Conservation (phyloP, 1,284 basidiomycete species). For the Ustilago lituana region DNA sequence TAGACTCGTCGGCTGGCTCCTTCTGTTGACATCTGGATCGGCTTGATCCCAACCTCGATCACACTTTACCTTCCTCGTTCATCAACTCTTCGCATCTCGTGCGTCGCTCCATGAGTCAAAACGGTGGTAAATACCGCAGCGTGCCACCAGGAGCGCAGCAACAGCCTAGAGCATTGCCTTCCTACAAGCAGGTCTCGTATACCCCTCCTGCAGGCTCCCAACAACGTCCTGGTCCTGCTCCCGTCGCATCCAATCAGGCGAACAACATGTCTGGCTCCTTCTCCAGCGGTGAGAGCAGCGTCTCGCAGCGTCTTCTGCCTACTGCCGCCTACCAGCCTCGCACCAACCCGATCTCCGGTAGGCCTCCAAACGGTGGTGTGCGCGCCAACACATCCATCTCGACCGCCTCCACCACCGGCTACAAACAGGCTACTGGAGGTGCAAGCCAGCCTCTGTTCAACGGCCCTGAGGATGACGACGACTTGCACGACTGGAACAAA, state of each 20-base stretch:
- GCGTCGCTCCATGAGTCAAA: slow-evolving; percentile 15
- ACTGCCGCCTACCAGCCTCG: slow-evolving; percentile 12
- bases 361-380: not conserved
- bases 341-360: not conserved
- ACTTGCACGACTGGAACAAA: slow-evolving; percentile 52
- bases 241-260: slow-evolving; percentile 7
- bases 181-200: slow-evolving; percentile 39
- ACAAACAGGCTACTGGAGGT: slow-evolving; percentile 28
- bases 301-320: slow-evolving; percentile 25
- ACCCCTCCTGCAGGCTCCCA: slow-evolving; percentile 14
- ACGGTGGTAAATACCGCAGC: slow-evolving; percentile 16
- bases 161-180: slow-evolving; percentile 17
- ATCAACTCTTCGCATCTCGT: too few relatives aligned
- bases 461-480: slow-evolving; percentile 52
- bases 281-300: slow-evolving; percentile 37
- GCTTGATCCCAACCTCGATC: too few relatives aligned
- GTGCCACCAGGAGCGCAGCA: slow-evolving; percentile 16
- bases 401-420: slow-evolving; percentile 13
- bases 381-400: slow-evolving; percentile 17
- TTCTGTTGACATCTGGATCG: too few relatives aligned
- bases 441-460: slow-evolving; percentile 18
- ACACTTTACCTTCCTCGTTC: too few relatives aligned
- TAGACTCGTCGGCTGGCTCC: too few relatives aligned
- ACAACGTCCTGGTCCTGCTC: slow-evolving; percentile 11
- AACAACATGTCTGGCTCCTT: slow-evolving; percentile 30